Evolutionary conservation across 1,139 yeast species (phyloP).

Genomic region (Yamadazyma membranifaciens): DNA sequence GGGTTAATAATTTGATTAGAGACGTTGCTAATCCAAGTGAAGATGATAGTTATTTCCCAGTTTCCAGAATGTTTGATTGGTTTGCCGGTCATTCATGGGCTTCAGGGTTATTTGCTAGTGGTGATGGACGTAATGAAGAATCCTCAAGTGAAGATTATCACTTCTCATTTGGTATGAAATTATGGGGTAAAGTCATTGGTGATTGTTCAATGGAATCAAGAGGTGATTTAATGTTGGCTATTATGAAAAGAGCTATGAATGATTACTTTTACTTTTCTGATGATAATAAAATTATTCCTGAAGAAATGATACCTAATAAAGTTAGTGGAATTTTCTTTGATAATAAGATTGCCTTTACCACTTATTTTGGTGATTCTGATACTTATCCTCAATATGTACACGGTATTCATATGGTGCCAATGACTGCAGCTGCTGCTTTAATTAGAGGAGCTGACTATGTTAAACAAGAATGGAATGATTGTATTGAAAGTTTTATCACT

Average conservation of each 20-base stretch:
- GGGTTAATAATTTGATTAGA: slow-evolving; percentile 50
- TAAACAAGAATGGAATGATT: slow-evolving; percentile 73
- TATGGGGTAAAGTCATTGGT: slow-evolving; percentile 76
- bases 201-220: slow-evolving; percentile 73
- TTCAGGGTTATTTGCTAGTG: slow-evolving; percentile 64
- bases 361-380: slow-evolving; percentile 45
- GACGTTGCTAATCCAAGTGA: slow-evolving; percentile 75
- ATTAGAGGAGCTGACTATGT: slow-evolving; percentile 71
- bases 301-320: slow-evolving; percentile 55
- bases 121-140: slow-evolving; percentile 80
- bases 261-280: slow-evolving; percentile 56
- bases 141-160: slow-evolving; percentile 80
- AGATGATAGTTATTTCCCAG: slow-evolving; percentile 68
- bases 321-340: slow-evolving; percentile 80
- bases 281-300: slow-evolving; percentile 62
- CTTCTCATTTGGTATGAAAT: slow-evolving; percentile 76
- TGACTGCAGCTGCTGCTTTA: slow-evolving; percentile 80
- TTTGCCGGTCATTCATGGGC: slow-evolving; percentile 87
- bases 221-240: slow-evolving; percentile 71
- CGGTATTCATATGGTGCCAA: slow-evolving; percentile 89
- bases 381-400: slow-evolving; percentile 72
- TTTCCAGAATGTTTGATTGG: slow-evolving; percentile 77
- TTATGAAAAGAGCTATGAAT: slow-evolving; percentile 62
- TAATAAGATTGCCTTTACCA: slow-evolving; percentile 88
- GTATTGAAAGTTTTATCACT: slow-evolving; percentile 49